These are phyloP conservation scores for Strigomonas galati DNA, from an alignment of 208 protist species.

Conservation along the genomic window DNA sequence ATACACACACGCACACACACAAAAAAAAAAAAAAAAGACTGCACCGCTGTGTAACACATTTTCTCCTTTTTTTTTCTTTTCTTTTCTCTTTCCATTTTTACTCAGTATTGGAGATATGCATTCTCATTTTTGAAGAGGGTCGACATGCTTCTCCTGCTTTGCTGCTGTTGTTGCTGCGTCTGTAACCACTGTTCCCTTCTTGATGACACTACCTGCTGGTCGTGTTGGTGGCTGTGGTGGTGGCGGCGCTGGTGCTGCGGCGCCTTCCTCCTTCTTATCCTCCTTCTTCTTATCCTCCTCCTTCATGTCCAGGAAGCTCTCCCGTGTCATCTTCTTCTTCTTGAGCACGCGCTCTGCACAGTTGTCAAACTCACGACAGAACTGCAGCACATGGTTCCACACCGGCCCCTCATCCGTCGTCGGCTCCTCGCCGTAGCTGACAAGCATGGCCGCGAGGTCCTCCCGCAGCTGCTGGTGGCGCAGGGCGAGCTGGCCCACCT, in stretches of 20 bases:
- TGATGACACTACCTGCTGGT: background rate
- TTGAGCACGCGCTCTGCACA: slow-evolving; percentile 29
- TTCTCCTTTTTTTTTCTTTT: no score
- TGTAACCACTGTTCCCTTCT: background rate
- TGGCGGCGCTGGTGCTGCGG: background rate
- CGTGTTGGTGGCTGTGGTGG: background rate
- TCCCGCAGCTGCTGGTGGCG: slow-evolving; percentile 63
- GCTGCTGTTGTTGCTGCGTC: background rate
- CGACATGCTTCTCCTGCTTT: slow-evolving; percentile 3
- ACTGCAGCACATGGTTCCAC: slow-evolving; percentile 57
- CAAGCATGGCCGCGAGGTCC: slow-evolving; percentile 61
- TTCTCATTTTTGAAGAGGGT: background rate
- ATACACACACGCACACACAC: no score
- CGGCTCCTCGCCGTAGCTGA: slow-evolving; percentile 70
- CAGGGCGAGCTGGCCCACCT: slow-evolving; percentile 47
- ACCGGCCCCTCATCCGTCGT: slow-evolving; percentile 54
- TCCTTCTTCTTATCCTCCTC: slow-evolving; percentile 12
- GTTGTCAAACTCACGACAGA: slow-evolving; percentile 41
- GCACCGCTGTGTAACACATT: no score
- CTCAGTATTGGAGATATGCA: no score
- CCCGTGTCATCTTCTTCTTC: slow-evolving; percentile 23
- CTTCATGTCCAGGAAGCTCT: slow-evolving; percentile 12
- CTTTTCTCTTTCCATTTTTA: background rate
- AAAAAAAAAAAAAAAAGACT: no score
- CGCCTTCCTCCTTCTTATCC: background rate